A percentile compares a stretch with the other conserved stretches of the same genome.
These are phyloP conservation scores for Dipteronia dyeriana DNA, from an alignment of 345 rosid genomes.

Conservation along the genomic window DNA sequence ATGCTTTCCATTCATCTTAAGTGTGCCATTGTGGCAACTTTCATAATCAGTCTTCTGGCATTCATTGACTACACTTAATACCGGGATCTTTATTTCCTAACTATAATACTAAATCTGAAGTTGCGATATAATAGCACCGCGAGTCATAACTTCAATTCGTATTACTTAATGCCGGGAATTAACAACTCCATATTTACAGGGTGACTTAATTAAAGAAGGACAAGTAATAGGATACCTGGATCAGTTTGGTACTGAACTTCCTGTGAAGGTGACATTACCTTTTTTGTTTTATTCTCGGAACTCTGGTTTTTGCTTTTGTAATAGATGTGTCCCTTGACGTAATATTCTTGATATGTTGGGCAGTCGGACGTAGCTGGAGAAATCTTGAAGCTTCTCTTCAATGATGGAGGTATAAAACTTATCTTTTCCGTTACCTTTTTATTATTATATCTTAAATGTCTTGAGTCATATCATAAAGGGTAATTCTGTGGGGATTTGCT, in stretches of 20 bases:
- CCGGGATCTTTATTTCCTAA: not conserved
- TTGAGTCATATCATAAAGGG: not conserved
- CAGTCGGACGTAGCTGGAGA: slow-evolving; percentile 95
- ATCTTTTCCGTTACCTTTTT: slow-evolving; percentile 8
- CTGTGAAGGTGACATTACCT: slow-evolving; percentile 66
- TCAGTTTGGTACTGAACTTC: slow-evolving; percentile 76
- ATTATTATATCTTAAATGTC: slow-evolving; percentile 3
- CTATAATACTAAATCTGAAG: not conserved
- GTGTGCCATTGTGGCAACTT: not conserved
- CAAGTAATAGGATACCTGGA: slow-evolving; percentile 85
- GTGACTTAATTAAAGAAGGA: slow-evolving; percentile 79
- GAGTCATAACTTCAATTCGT: slow-evolving; percentile 1
- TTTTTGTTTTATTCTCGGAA: slow-evolving; percentile 2
- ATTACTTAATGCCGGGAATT: not conserved
- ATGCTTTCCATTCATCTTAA: not conserved
- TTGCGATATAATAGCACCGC: not conserved
- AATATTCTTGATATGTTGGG: slow-evolving; percentile 31
- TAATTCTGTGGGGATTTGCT: not conserved
- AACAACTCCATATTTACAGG: slow-evolving; percentile 45
- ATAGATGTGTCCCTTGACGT: slow-evolving; percentile 9
- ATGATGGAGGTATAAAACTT: slow-evolving; percentile 74
- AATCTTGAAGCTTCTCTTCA: slow-evolving; percentile 74
- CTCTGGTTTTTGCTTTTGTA: not conserved
- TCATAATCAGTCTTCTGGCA: not conserved
- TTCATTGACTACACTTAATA: not conserved